Percentiles rank a stretch among this genome's conserved stretches.
These are phyloP conservation scores for Blepharisma japonicum DNA, from an alignment of 73 alveolate genomes.

Conservation along the genomic window DNA sequence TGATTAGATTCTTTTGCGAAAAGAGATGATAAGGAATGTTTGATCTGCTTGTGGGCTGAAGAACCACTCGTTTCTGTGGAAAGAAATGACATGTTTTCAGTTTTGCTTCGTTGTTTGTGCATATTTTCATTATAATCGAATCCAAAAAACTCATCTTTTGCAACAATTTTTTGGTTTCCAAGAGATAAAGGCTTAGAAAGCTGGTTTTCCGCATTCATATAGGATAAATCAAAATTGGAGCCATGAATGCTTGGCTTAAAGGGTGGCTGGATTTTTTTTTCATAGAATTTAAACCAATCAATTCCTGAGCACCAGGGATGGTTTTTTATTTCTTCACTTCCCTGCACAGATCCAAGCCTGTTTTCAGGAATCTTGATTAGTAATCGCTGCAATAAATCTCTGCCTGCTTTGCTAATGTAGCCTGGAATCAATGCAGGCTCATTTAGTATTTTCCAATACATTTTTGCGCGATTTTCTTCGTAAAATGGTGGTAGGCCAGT, in stretches of 20 bases:
- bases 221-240: slow-evolving; percentile 60
- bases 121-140: no score
- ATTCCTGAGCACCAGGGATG: slow-evolving; percentile 48
- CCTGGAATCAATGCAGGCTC: slow-evolving; percentile 31
- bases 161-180: no score
- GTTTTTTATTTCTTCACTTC: slow-evolving; percentile 44
- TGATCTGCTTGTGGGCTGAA: no score
- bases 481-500: slow-evolving; percentile 66
- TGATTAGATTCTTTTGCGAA: no score
- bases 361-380: slow-evolving; percentile 72
- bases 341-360: slow-evolving; percentile 65
- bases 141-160: no score
- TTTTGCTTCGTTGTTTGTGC: no score
- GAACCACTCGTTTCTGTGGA: no score
- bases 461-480: slow-evolving; percentile 40
- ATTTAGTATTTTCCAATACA: slow-evolving; percentile 37
- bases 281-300: slow-evolving; percentile 33
- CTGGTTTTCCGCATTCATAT: slow-evolving; percentile 35
- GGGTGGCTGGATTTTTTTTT: slow-evolving; percentile 71
- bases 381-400: slow-evolving; percentile 61
- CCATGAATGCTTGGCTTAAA: slow-evolving; percentile 58
- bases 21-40: no score
- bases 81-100: no score
- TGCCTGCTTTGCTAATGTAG: slow-evolving; percentile 46
- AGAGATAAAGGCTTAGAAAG: neutral